Conservation (phyloP, 495 filamentous ascomycete species). For the Penicillium malachiteum region DNA sequence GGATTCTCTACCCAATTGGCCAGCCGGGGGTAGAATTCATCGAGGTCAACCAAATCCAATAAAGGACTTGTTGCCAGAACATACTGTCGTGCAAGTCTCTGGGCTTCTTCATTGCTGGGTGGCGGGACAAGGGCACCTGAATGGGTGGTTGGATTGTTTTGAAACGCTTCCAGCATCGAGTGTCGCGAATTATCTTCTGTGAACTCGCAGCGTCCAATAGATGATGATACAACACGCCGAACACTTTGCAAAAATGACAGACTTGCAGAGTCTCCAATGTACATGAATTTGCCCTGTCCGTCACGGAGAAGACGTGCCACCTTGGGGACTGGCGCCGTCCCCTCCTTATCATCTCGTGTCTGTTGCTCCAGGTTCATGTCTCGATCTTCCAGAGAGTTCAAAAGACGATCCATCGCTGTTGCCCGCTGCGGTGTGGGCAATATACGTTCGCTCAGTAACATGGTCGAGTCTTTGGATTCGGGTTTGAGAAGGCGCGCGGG, state of each 20-base stretch:
- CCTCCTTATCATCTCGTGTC: constrained; percentile 37
- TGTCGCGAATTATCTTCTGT: constrained; percentile 68
- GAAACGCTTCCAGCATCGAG: constrained; percentile 62
- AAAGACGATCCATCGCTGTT: constrained; percentile 41
- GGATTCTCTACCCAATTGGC: constrained; percentile 44
- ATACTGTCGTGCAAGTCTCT: constrained; percentile 38
- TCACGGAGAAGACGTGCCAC: constrained; percentile 54
- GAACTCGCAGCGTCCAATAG: constrained; percentile 63
- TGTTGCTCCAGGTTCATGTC: constrained; percentile 36
- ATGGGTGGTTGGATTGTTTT: constrained; percentile 38
- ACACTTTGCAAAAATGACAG: constrained; percentile 71
- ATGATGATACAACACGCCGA: constrained; percentile 68
- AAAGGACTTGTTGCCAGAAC: constrained; percentile 43
- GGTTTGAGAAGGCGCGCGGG: constrained; percentile 40
- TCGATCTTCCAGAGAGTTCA: constrained; percentile 40
- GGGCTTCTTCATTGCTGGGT: constrained; percentile 35
- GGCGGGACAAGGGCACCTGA: constrained; percentile 29
- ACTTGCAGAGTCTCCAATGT: constrained; percentile 72
- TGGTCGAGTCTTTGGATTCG: constrained; percentile 33
- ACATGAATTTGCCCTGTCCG: constrained; percentile 57
- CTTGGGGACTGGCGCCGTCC: constrained; percentile 41
- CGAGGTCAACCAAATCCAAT: constrained; percentile 39
- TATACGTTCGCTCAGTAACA: constrained; percentile 42
- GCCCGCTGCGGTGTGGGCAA: constrained; percentile 34
- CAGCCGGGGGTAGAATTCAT: constrained; percentile 36